phyloP scores from a whole-genome alignment of 495 filamentous ascomycete species.

The Tuber umbilicatum region DNA sequence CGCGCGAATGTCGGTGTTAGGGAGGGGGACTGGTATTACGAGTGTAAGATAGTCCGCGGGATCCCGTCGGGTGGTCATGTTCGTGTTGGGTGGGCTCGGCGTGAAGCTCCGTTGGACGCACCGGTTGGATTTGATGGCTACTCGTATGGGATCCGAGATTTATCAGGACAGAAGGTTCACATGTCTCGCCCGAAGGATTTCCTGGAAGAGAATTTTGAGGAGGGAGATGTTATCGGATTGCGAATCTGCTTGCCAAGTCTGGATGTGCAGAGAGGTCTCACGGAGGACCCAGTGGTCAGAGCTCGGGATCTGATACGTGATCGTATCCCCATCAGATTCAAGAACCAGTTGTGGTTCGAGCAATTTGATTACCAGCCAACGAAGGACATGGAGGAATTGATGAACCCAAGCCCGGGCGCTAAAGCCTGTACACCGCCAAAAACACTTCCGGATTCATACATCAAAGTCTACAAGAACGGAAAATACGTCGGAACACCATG shows the following conservation, averaged over 20 bases:
- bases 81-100: slow-evolving; percentile 78
- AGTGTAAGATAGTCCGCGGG: slow-evolving; percentile 77
- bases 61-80: slow-evolving; percentile 63
- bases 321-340: slow-evolving; percentile 87
- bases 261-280: slow-evolving; percentile 64
- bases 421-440: slow-evolving; percentile 51
- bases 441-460: slow-evolving; percentile 76
- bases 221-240: slow-evolving; percentile 87
- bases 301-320: slow-evolving; percentile 79
- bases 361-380: slow-evolving; percentile 82
- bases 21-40: slow-evolving; percentile 91
- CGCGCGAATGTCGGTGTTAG: slow-evolving; percentile 84
- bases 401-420: slow-evolving; percentile 62
- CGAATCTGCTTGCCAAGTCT: slow-evolving; percentile 86
- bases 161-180: slow-evolving; percentile 82
- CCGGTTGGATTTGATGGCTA: slow-evolving; percentile 95
- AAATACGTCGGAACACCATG: slow-evolving; percentile 78
- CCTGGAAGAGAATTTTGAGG: slow-evolving; percentile 49
- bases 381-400: slow-evolving; percentile 81
- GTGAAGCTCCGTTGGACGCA: slow-evolving; percentile 73
- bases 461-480: slow-evolving; percentile 90
- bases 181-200: slow-evolving; percentile 87
- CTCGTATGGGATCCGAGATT: slow-evolving; percentile 87
- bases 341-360: slow-evolving; percentile 88
- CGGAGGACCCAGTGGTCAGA: slow-evolving; percentile 42